phyloP scores from a whole-genome alignment of 1,284 basidiomycete genomes.

The Moesziomyces parantarcticus region DNA sequence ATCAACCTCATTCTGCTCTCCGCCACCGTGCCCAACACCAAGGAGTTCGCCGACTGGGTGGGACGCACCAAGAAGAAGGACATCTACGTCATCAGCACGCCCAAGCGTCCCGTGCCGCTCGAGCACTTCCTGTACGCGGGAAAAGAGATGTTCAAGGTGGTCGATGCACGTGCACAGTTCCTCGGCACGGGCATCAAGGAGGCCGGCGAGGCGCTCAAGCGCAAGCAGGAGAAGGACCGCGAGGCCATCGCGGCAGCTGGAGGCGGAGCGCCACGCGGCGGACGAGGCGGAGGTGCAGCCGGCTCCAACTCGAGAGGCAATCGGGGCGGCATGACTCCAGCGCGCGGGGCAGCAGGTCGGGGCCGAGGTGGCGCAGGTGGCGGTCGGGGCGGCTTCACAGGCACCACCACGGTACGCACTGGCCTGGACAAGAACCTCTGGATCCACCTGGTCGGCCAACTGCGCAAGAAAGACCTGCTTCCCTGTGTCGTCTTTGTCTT shows the following conservation, averaged over 20 bases:
- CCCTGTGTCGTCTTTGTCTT: slow-evolving; percentile 98
- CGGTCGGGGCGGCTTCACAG: slow-evolving; percentile 69
- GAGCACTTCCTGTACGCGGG: slow-evolving; percentile 97
- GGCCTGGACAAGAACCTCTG: slow-evolving; percentile 88
- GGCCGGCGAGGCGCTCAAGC: slow-evolving; percentile 84
- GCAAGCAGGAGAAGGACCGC: slow-evolving; percentile 97
- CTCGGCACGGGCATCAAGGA: slow-evolving; percentile 73
- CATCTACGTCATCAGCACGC: slow-evolving; percentile 97
- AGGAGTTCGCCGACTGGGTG: slow-evolving; percentile 99
- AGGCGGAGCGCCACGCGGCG: slow-evolving; percentile 75
- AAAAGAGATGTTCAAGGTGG: slow-evolving; percentile 89
- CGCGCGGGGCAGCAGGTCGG: slow-evolving; percentile 67
- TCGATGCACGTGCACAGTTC: slow-evolving; percentile 85
- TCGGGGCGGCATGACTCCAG: slow-evolving; percentile 45
- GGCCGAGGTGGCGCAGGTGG: slow-evolving; percentile 70
- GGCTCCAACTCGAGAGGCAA: slow-evolving; percentile 44
- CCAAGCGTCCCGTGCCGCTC: slow-evolving; percentile 93
- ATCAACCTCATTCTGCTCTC: slow-evolving; percentile 79
- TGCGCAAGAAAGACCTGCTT: slow-evolving; percentile 85
- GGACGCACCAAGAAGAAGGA: slow-evolving; percentile 99
- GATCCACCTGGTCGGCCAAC: slow-evolving; percentile 87
- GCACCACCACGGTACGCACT: slow-evolving; percentile 54
- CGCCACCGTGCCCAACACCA: slow-evolving; percentile 97
- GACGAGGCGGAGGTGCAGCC: slow-evolving; percentile 64
- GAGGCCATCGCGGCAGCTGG: slow-evolving; percentile 82